phyloP scores from a whole-genome alignment of 768 basidiomycete species.

The Tulasnella sp. region DNA sequence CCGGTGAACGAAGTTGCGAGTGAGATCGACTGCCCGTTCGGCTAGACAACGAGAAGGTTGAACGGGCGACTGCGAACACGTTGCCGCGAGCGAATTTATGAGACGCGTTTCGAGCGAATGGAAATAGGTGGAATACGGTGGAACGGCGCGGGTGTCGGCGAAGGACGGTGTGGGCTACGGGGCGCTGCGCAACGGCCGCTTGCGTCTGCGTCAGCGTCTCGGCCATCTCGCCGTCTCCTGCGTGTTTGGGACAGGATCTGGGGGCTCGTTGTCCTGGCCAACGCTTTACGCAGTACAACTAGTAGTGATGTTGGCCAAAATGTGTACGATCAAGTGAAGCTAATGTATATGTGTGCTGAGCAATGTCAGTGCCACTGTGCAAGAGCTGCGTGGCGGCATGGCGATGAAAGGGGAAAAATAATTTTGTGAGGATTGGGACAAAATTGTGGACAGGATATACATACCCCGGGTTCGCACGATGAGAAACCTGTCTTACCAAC shows the following conservation, averaged over 20 bases:
- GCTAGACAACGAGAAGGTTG: neutral
- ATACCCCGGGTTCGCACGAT: conserved; percentile 7
- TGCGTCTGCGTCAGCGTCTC: neutral
- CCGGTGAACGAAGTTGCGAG: neutral
- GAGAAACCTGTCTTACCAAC: neutral
- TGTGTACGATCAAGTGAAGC: no score
- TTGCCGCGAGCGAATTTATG: no score
- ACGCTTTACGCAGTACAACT: neutral
- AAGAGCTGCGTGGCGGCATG: no score
- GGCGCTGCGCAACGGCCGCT: neutral
- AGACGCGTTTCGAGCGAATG: neutral
- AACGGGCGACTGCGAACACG: neutral
- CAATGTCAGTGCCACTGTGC: neutral
- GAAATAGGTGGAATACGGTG: neutral
- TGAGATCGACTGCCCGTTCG: neutral
- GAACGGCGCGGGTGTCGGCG: neutral
- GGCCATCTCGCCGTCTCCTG: neutral
- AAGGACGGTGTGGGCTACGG: neutral
- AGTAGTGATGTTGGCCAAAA: neutral
- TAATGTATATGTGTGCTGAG: neutral
- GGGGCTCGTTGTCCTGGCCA: neutral
- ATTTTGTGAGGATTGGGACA: neutral
- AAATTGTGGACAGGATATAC: neutral
- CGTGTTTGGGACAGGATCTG: neutral
- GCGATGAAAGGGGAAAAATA: neutral